phyloP scores from a whole-genome alignment of 2,329 filamentous ascomycete species.

The Pseudogymnoascus sp. region DNA sequence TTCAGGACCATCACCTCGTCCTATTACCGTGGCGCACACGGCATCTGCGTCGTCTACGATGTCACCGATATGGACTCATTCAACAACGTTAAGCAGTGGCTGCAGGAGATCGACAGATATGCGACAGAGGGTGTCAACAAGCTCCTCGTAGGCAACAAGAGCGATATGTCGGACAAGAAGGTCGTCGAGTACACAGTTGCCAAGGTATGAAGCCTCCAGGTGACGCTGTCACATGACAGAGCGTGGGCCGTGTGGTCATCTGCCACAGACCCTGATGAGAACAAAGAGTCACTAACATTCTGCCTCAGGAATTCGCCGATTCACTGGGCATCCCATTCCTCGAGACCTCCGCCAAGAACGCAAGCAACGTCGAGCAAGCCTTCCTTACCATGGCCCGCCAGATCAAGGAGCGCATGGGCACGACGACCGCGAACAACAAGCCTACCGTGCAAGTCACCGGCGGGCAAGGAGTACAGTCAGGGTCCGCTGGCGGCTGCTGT shows the following conservation, averaged over 20 bases:
- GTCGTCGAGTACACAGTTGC: constrained; percentile 99
- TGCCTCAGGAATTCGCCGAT: constrained; percentile 85
- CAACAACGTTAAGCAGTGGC: constrained; percentile 99
- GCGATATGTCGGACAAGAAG: constrained; percentile 99
- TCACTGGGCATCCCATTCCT: constrained; percentile 98
- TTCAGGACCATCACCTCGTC: constrained; percentile 99
- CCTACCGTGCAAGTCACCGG: constrained; percentile 93
- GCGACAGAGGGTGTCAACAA: constrained; percentile 99
- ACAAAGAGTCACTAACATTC: constrained; percentile 16
- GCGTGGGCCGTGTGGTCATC: constrained; percentile 4
- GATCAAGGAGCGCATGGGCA: constrained; percentile 99
- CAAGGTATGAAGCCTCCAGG: constrained; percentile 60
- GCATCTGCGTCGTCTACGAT: constrained; percentile 99
- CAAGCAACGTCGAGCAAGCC: constrained; percentile 98
- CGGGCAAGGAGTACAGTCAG: constrained; percentile 87
- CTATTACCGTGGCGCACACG: constrained; percentile 98
- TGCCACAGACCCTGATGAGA: not conserved
- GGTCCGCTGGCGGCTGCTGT: constrained; percentile 82
- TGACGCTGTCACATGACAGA: constrained; percentile 18
- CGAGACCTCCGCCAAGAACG: constrained; percentile 99
- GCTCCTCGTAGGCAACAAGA: constrained; percentile 98
- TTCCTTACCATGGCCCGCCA: constrained; percentile 99
- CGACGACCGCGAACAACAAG: constrained; percentile 92
- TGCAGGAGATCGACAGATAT: constrained; percentile 98
- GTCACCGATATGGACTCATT: constrained; percentile 99